Percentiles rank a stretch among this genome's conserved stretches.
These are phyloP conservation scores for Termitomyces sp. DNA, from an alignment of 768 basidiomycete genomes.

Conservation along the genomic window DNA sequence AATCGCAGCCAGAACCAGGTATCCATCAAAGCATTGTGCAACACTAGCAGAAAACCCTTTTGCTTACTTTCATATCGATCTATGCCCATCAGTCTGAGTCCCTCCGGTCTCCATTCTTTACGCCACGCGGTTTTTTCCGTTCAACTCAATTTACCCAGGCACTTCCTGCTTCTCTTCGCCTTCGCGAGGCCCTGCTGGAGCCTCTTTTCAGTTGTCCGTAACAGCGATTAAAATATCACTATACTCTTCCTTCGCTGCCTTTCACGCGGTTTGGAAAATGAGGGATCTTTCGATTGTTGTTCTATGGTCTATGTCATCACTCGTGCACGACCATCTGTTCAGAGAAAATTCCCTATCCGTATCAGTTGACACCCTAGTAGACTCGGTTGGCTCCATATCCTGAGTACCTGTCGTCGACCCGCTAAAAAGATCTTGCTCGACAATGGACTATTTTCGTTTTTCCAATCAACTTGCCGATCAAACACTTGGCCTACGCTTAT, in stretches of 20 bases:
- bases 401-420: neutral
- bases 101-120: neutral
- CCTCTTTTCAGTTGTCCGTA: neutral
- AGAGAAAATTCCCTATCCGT: neutral
- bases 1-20: too few relatives aligned
- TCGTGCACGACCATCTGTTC: neutral
- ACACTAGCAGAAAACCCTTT: neutral
- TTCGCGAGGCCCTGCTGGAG: neutral
- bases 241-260: neutral
- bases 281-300: neutral
- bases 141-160: neutral
- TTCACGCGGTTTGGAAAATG: neutral
- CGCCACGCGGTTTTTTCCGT: neutral
- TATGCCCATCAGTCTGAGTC: constrained; percentile 2
- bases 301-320: neutral
- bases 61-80: neutral
- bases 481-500: neutral
- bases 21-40: neutral
- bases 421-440: neutral
- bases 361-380: neutral
- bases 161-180: neutral
- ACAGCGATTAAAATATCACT: neutral
- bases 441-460: neutral
- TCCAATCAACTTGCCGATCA: neutral
- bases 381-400: neutral